Evolutionary conservation across 2,329 filamentous ascomycete species (phyloP).

Genomic region (Chlorencoelia australis): DNA sequence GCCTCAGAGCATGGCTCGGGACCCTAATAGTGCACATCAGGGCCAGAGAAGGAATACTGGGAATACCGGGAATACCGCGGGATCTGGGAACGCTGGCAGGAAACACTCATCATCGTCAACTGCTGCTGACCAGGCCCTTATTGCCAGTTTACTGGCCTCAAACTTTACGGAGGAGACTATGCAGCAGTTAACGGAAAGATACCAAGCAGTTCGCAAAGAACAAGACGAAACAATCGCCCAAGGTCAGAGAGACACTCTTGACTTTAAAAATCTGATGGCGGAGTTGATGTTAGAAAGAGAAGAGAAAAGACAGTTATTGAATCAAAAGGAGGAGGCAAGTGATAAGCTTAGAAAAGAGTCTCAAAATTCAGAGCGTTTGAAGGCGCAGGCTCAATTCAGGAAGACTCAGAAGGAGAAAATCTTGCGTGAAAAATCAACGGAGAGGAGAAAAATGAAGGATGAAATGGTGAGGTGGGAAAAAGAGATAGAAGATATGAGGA

Average conservation of each 20-base stretch:
- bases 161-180: constrained; percentile 56
- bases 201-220: constrained; percentile 72
- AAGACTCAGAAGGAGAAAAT: constrained; percentile 67
- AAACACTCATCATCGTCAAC: constrained; percentile 63
- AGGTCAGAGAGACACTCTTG: constrained; percentile 61
- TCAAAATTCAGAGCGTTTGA: constrained; percentile 68
- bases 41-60: constrained; percentile 54
- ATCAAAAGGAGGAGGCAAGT: constrained; percentile 85
- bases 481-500: constrained; percentile 49
- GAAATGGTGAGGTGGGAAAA: constrained; percentile 59
- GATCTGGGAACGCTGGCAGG: no score
- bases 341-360: constrained; percentile 75
- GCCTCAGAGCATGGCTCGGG: constrained; percentile 51
- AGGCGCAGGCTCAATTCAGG: constrained; percentile 69
- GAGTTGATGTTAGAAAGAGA: constrained; percentile 71
- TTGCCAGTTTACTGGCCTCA: constrained; percentile 31
- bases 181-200: constrained; percentile 68
- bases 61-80: no score
- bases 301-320: constrained; percentile 64
- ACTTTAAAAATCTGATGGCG: constrained; percentile 54
- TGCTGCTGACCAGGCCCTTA: constrained; percentile 19
- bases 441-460: constrained; percentile 59
- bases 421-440: constrained; percentile 57
- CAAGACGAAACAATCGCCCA: constrained; percentile 68
- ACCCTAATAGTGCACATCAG: constrained; percentile 46